Evolutionary conservation across 208 protist genomes (phyloP), one percentile per base, ranked within the genome.

Genomic region (Acanthamoeba triangularis): DNA sequence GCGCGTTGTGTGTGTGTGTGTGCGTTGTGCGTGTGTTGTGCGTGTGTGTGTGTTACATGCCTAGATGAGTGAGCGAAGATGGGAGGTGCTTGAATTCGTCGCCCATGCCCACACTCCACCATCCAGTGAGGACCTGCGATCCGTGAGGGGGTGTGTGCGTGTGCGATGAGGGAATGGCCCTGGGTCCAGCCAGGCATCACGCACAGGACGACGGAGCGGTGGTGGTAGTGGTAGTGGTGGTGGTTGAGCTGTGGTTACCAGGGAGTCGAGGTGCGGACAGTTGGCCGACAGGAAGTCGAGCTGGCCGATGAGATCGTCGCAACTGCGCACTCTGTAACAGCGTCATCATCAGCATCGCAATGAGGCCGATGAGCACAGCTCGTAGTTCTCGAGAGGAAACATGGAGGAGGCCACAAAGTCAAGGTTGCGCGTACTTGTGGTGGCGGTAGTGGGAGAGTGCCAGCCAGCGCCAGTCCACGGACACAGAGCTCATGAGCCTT

Each of bases 1-100:
- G 52, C 7, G 52, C 52, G 49, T 54, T 1, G 49, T 54, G 49
- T 11, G 7, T 11, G 49, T 54, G 49, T 11, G 7, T 11, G 49
- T 54, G 52, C 52, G 49, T 54, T 1, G 49, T 54, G 49, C 0
- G 7, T 11, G 49, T 54, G 49, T 11, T n/a, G n/a, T n/a, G 7
- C 0, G 49, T 54, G 49, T 11, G 7, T 11, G 49, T 54, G 49
- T 20, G 63, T 35, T 0, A 28, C 41, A 28, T 52, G n/a, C 74
- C 74, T 10, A 82, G 37, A 28, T 82, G 74, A 41, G 33, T n/a
- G 37, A 82, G 33, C 14, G 74, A 54, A 18, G 74, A 0, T 35
- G 74, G 74, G 33, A 82, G 74, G 74, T 82, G 74, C 74, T 82
- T 82, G 74, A 82, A 82, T 28, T 82, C 74, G 30, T 82, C 74